Percentiles rank a stretch among this genome's conserved stretches.
Conservation (phyloP, 352 stramenopile genomes). For the Phytopythium cucurbitacearum region DNA sequence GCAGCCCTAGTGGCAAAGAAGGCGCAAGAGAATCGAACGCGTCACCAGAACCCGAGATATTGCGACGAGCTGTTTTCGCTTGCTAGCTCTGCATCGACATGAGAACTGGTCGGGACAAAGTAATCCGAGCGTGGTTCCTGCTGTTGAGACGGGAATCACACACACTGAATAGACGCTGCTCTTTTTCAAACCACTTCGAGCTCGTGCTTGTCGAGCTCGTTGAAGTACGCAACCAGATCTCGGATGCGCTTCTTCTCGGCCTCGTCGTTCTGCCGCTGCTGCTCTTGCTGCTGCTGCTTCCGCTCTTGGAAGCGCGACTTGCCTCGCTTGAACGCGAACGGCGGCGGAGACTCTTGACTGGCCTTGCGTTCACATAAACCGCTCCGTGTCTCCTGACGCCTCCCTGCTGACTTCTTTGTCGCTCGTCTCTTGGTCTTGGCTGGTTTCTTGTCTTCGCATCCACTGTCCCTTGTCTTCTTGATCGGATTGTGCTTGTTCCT, state of each 20-base stretch:
- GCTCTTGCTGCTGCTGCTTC: constrained; percentile 23
- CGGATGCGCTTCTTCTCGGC: constrained; percentile 44
- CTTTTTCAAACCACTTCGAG: constrained; percentile 31
- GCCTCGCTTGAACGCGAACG: constrained; percentile 40
- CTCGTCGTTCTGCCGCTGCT: constrained; percentile 21
- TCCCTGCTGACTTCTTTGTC: neutral
- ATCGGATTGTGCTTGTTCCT: too few relatives aligned
- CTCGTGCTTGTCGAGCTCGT: constrained; percentile 46
- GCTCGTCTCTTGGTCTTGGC: constrained; percentile 10
- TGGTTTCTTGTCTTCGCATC: too few relatives aligned
- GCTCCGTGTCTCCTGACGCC: constrained; percentile 6
- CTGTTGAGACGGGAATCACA: neutral
- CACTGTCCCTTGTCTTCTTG: too few relatives aligned
- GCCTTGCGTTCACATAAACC: constrained; percentile 8
- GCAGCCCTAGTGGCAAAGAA: constrained; percentile 59
- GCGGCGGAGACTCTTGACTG: constrained; percentile 43
- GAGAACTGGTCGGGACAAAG: constrained; percentile 6
- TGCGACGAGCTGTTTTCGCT: constrained; percentile 65
- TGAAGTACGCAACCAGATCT: constrained; percentile 61
- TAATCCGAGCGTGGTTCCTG: neutral
- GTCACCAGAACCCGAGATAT: constrained; percentile 65
- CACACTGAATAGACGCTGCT: constrained; percentile 3
- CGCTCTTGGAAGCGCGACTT: constrained; percentile 46
- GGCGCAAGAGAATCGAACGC: constrained; percentile 62
- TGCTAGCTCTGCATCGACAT: constrained; percentile 24